These are phyloP conservation scores for Ceriops decandra DNA, from an alignment of 345 rosid species.

Conservation along the genomic window DNA sequence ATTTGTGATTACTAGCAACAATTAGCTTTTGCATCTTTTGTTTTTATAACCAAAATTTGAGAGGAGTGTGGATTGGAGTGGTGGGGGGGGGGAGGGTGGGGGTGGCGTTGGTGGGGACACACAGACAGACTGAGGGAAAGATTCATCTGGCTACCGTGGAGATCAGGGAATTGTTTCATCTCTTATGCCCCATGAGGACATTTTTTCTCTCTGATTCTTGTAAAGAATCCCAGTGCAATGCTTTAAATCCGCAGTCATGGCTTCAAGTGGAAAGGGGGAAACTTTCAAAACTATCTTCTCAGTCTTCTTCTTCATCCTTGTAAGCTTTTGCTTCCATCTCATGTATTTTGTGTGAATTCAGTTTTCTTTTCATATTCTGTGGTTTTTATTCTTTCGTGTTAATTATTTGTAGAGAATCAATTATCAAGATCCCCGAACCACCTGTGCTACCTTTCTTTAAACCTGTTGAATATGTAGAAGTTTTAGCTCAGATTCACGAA, in stretches of 20 bases:
- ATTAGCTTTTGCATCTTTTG: not conserved
- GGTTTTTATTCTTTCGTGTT: conserved; percentile 2
- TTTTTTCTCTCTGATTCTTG: conserved; percentile 76
- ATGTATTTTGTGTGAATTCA: not conserved
- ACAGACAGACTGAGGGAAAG: conserved; percentile 14
- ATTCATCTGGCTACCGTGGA: conserved; percentile 66
- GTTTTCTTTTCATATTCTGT: conserved; percentile 1
- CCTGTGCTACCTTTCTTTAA: conserved; percentile 67
- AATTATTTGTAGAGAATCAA: conserved; percentile 67
- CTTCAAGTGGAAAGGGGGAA: conserved; percentile 99
- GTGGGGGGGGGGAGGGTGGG: not conserved
- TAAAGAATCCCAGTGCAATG: conserved; percentile 78
- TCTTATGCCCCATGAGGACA: conserved; percentile 88
- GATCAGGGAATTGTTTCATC: conserved; percentile 91
- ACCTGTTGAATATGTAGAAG: conserved; percentile 92
- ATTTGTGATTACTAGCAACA: conserved; percentile 29
- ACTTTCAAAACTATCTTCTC: conserved; percentile 49
- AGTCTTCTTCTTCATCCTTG: conserved; percentile 56
- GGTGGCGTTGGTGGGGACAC: not conserved
- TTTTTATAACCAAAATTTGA: conserved; percentile 9
- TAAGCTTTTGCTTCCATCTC: conserved; percentile 34
- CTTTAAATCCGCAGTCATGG: conserved; percentile 96
- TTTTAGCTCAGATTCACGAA: conserved; percentile 92
- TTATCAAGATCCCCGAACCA: conserved; percentile 90
- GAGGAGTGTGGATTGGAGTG: conserved; percentile 25